Evolutionary conservation across 805 yeast genomes (phyloP).

Genomic region (Wickerhamomyces canadensis): DNA sequence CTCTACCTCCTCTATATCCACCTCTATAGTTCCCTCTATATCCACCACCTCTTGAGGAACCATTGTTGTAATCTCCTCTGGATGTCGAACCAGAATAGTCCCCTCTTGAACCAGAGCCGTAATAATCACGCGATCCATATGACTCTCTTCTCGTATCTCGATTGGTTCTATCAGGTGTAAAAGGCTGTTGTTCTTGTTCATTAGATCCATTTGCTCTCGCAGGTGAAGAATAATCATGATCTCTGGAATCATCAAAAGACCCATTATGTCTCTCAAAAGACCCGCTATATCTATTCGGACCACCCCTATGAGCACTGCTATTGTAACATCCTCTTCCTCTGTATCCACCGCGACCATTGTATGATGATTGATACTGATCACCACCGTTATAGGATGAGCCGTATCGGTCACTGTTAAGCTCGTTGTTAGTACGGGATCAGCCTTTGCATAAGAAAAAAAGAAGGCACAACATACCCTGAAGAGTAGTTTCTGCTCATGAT

Average conservation of each 20-base stretch:
- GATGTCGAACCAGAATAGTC: too few species aligned
- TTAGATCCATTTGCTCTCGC: neutral
- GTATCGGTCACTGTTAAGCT: neutral
- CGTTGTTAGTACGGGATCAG: too few species aligned
- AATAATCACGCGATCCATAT: neutral
- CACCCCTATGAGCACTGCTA: conserved; percentile 5
- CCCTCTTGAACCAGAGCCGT: neutral
- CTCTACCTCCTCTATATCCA: conserved; percentile 1
- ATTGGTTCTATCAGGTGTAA: neutral
- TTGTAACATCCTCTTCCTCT: conserved; percentile 6
- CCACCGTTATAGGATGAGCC: neutral
- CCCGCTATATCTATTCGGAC: conserved; percentile 2
- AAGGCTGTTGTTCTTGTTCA: neutral
- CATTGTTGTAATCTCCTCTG: conserved; percentile 1
- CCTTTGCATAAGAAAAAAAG: neutral
- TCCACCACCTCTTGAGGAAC: too few species aligned
- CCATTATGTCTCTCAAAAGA: neutral
- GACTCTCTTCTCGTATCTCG: neutral
- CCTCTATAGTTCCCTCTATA: conserved; percentile 3
- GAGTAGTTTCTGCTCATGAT: neutral
- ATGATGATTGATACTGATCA: neutral
- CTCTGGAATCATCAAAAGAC: neutral
- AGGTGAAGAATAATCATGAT: neutral
- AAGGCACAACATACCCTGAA: conserved; percentile 1
- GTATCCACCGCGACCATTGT: neutral